Evolutionary conservation across 78 protist genomes (phyloP), one percentile per base, ranked within the genome.

Genomic region (Tieghemostelium lacteum): DNA sequence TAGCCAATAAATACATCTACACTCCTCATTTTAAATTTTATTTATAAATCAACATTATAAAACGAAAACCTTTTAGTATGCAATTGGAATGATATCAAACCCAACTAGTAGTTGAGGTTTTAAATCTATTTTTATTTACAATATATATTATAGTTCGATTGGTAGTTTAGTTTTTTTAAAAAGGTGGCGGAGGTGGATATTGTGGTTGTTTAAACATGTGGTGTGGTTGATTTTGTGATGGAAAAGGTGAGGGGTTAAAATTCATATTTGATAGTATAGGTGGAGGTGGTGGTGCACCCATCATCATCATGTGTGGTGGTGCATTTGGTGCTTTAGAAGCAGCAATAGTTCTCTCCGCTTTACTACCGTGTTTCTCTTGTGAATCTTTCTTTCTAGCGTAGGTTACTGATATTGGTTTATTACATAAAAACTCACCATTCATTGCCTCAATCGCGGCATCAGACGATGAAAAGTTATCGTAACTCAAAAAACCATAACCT

Each of bases 401-500:
- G 7, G 86, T 75, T 12, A 92, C 95, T 36, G 91, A 75, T 0
- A 92, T 92, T 49, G 75, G 95, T 58, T 87, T 74, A 62, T 77
- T 77, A 57, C 95, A 75, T 20, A 92, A 45, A 75, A 92, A 96
- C 78, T 93, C 92, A 49, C 95, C 94, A 64, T 92, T 93, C 93
- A 96, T 64, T 7, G 96, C 93, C n/a, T 77, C 96, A 14, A 94
- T 94, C 5, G 98, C 95, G 3, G 89, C 91, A 86, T 96, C 98
- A 31, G 96, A 73, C 19, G 94, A 87, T 34, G 77, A 93, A 36
- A 99, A 99, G 12, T 85, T 71, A 67, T 97, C 99, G 60, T 58
- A 99, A 31, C 69, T 72, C 66, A 99, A 94, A 73, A 99, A 98
- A 20, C 97, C 99, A 74, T 88, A 97, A 24, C 99, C 99, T 76